phyloP scores from a whole-genome alignment of 352 stramenopile species.

The Phytophthora citricola region DNA sequence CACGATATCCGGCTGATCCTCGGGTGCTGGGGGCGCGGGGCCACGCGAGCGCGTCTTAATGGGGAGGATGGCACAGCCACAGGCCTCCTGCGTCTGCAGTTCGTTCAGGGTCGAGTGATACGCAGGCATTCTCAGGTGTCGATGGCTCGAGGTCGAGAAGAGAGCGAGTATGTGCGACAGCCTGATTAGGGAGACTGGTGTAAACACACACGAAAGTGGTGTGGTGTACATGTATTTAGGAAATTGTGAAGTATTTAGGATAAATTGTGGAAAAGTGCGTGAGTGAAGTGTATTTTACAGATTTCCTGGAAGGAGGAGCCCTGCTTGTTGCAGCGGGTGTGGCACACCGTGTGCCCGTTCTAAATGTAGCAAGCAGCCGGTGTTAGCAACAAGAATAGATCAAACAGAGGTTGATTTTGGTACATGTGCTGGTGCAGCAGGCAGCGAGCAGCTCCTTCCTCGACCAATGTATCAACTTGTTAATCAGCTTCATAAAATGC shows the following conservation, averaged over 20 bases:
- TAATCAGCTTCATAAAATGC: too few species aligned
- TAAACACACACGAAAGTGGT: slow-evolving; percentile 5
- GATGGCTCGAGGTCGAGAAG: slow-evolving; percentile 14
- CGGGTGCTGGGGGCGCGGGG: slow-evolving; percentile 81
- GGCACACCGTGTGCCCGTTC: neutral
- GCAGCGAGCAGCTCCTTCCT: too few species aligned
- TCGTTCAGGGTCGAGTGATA: slow-evolving; percentile 93
- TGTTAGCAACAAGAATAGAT: neutral
- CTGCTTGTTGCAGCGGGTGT: neutral
- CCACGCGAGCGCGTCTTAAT: slow-evolving; percentile 90
- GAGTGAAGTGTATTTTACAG: too few species aligned
- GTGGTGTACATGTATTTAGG: neutral
- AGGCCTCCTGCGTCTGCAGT: slow-evolving; percentile 69
- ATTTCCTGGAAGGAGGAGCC: too few species aligned
- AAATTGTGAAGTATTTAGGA: too few species aligned
- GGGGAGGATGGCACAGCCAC: slow-evolving; percentile 89
- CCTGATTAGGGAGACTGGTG: slow-evolving; percentile 25
- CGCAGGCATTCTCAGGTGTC: slow-evolving; percentile 73
- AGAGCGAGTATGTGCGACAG: slow-evolving; percentile 29
- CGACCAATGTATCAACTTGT: too few species aligned
- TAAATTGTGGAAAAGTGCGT: too few species aligned
- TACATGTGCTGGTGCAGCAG: neutral
- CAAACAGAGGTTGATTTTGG: too few species aligned
- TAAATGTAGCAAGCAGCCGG: slow-evolving; percentile 3
- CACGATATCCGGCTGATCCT: slow-evolving; percentile 91